Conservation (phyloP, 179 eudicot genomes). For the Corrigiola litoralis region DNA sequence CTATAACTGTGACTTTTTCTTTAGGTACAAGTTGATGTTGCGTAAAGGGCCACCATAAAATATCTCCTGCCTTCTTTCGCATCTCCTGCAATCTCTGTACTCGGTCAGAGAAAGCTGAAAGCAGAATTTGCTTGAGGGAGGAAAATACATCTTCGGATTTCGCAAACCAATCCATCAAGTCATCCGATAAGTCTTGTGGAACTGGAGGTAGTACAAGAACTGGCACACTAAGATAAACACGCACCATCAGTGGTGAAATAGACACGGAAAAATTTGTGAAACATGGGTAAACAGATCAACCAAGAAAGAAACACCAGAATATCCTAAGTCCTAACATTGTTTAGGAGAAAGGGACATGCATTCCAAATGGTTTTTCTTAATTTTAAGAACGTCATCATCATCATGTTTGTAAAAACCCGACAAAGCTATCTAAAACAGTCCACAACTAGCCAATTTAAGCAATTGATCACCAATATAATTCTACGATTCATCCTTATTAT, state of each 20-base stretch:
- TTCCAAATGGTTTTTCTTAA: too few species aligned
- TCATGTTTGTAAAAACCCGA: too few species aligned
- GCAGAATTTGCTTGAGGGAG: constrained; percentile 64
- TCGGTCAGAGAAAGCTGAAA: constrained; percentile 53
- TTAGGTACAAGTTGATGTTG: constrained; percentile 85
- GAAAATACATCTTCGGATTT: constrained; percentile 48
- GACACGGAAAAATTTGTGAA: neutral
- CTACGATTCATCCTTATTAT: neutral
- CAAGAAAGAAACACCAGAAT: neutral
- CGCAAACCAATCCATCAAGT: constrained; percentile 75
- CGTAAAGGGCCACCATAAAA: constrained; percentile 99
- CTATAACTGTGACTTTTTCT: constrained; percentile 78
- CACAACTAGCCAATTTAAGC: neutral
- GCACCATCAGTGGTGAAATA: constrained; percentile 9
- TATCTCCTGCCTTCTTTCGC: constrained; percentile 69
- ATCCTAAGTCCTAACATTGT: too few species aligned
- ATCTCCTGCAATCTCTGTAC: constrained; percentile 58
- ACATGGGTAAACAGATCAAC: neutral
- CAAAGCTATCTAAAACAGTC: too few species aligned
- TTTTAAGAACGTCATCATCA: too few species aligned
- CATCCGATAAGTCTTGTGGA: constrained; percentile 74
- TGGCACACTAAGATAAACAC: constrained; percentile 55
- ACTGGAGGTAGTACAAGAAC: constrained; percentile 81
- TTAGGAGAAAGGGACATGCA: too few species aligned
- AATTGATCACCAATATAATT: neutral